Conservation (phyloP, 306 rosid species). For the Casuarina glauca region DNA sequence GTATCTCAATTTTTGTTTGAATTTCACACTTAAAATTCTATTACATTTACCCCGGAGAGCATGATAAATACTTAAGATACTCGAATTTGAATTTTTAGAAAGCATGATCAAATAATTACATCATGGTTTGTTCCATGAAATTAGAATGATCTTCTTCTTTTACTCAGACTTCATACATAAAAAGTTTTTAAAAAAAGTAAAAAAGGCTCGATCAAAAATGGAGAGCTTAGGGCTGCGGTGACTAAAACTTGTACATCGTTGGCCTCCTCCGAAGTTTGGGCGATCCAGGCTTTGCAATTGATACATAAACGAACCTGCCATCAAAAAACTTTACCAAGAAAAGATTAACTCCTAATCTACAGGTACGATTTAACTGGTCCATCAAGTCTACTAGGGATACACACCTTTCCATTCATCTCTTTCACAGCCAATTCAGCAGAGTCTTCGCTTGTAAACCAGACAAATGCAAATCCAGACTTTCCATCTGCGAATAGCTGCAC, state of each 20-base stretch:
- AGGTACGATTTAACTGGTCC: slow-evolving; percentile 3
- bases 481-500: slow-evolving; percentile 37
- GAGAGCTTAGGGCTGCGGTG: too few relatives aligned
- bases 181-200: too few relatives aligned
- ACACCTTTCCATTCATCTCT: slow-evolving; percentile 60
- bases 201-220: too few relatives aligned
- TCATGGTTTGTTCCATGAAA: too few relatives aligned
- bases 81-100: too few relatives aligned
- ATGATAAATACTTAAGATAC: too few relatives aligned
- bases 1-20: too few relatives aligned
- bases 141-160: too few relatives aligned
- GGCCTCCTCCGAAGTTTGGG: slow-evolving; percentile 17
- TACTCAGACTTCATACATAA: too few relatives aligned
- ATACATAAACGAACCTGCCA: slow-evolving; percentile 51
- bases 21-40: too few relatives aligned
- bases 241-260: slow-evolving; percentile 34
- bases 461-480: slow-evolving; percentile 40
- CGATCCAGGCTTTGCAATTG: slow-evolving; percentile 35
- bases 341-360: slow-evolving; percentile 14
- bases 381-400: slow-evolving; percentile 15
- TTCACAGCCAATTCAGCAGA: slow-evolving; percentile 41
- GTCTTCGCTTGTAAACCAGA: slow-evolving; percentile 41
- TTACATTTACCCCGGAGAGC: too few relatives aligned
- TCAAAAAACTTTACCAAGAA: slow-evolving; percentile 43
- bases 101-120: too few relatives aligned